These are phyloP conservation scores for Tirmania nivea DNA, from an alignment of 495 filamentous ascomycete genomes.

Conservation along the genomic window DNA sequence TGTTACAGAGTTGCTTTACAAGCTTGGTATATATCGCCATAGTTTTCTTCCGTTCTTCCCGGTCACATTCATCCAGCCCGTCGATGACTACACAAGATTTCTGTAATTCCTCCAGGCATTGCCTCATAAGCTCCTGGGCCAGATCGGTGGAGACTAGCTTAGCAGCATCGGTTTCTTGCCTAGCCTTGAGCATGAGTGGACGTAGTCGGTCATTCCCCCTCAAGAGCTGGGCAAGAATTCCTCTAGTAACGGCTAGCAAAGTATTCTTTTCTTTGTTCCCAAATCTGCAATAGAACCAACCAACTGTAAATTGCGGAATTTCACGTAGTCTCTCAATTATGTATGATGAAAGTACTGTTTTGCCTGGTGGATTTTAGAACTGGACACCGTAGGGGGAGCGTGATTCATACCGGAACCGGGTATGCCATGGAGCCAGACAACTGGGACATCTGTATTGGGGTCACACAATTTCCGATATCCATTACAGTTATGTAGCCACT, in stretches of 20 bases:
- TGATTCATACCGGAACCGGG: slow-evolving; percentile 24
- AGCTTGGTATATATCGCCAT: slow-evolving; percentile 1
- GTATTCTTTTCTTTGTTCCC: slow-evolving; percentile 19
- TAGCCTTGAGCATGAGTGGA: slow-evolving; percentile 20
- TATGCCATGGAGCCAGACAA: slow-evolving; percentile 25
- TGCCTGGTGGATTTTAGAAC: slow-evolving; percentile 19
- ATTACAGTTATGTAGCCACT: slow-evolving; percentile 21
- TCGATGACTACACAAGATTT: slow-evolving; percentile 25
- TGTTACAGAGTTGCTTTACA: slow-evolving; percentile 14
- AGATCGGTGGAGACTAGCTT: no score
- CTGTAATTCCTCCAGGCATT: slow-evolving; percentile 12
- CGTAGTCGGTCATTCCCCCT: slow-evolving; percentile 17
- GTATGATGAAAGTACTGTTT: slow-evolving; percentile 24
- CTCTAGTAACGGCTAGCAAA: slow-evolving; percentile 18
- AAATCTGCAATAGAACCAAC: slow-evolving; percentile 27
- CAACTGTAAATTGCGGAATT: slow-evolving; percentile 9
- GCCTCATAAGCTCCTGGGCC: slow-evolving; percentile 18
- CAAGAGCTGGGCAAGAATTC: slow-evolving; percentile 23
- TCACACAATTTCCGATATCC: no score
- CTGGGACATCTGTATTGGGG: slow-evolving; percentile 17
- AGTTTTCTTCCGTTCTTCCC: slow-evolving; percentile 15
- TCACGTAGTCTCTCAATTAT: slow-evolving; percentile 20
- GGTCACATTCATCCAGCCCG: slow-evolving; percentile 26
- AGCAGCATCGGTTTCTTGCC: slow-evolving; percentile 9
- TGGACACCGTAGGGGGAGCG: background rate